phyloP scores from a whole-genome alignment of 164 flowering plant species.

The Aristolochia fimbriata region DNA sequence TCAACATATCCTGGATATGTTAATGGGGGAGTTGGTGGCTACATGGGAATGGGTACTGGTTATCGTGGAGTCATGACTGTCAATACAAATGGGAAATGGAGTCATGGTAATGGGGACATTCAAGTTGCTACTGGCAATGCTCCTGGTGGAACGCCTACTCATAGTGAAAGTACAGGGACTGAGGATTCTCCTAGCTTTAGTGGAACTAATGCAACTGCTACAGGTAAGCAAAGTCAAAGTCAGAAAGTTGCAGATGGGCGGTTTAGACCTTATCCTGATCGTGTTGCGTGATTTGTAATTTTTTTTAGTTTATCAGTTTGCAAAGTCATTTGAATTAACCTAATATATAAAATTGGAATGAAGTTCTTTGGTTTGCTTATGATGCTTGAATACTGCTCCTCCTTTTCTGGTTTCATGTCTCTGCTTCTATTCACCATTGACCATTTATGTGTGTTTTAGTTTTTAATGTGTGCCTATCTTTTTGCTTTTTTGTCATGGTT shows the following conservation, averaged over 20 bases:
- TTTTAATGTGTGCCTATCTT: too few species aligned
- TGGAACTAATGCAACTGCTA: constrained; percentile 18
- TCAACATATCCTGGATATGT: constrained; percentile 21
- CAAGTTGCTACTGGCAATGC: constrained; percentile 6
- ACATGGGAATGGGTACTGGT: constrained; percentile 15
- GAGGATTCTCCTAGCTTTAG: constrained; percentile 17
- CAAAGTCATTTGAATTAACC: constrained; percentile 17
- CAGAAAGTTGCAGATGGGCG: constrained; percentile 13
- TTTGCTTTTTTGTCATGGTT: too few species aligned
- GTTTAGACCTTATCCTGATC: constrained; percentile 13
- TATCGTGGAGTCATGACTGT: constrained; percentile 17
- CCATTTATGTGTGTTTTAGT: too few species aligned
- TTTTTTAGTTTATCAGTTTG: constrained; percentile 10
- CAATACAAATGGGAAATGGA: constrained; percentile 18
- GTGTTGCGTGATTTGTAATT: constrained; percentile 12
- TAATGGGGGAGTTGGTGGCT: constrained; percentile 27
- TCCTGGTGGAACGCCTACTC: constrained; percentile 9
- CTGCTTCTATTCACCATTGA: too few species aligned
- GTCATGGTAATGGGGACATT: constrained; percentile 15
- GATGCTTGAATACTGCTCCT: constrained; percentile 5
- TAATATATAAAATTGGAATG: constrained; percentile 11
- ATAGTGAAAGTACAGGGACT: constrained; percentile 14
- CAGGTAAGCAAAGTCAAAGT: constrained; percentile 13
- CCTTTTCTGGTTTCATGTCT: background rate
- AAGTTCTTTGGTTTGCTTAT: constrained; percentile 5